Base-by-base conservation (phyloP, 1,139 yeast genomes). In the Debaryomycetaceae sp. region DNA sequence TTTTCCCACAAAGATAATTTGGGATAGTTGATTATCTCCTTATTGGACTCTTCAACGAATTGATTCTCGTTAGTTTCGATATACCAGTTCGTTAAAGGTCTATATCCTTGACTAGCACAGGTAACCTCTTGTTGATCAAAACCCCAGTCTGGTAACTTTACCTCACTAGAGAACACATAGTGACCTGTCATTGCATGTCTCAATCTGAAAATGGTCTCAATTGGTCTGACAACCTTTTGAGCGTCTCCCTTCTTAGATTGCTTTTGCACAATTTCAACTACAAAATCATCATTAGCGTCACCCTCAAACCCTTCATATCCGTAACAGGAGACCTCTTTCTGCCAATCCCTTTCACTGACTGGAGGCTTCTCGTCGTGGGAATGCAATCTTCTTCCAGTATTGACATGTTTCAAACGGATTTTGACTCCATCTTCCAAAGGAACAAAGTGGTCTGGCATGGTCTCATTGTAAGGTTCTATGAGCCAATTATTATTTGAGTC, bases 311-410 rank as follows among this genome's bases (percentile, higher is more conserved):
- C 97, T 42, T 85, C 88, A 60, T 68, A 87, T 17, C 99, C 99
- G 62, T 95, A 95, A 63, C 89, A 83, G 14, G 96, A 82, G 24
- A 82, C 96, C 71, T 95, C 99, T 67, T 88, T 88, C 70, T 90
- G 96, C 95, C 97, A 95, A 60, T 93, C 99, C 55, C 85, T 84
- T 62, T 85, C 91, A 50, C 91, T 77, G 24, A 91, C 96, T 17
- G 97, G 96, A 24, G 98, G 91, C 62, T 95, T 85, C 62, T 88
- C 87, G 64, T 93, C 98, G 63, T 95, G 99, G 24, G 98, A 87
- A 66, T 95, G 99, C 60, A 95, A 78, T 70, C 99, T 83, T 62
- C 93, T 83, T 43, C 76, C 75, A 24, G 96, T 81, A 44, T 69
- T 62, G 41, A 72, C 62, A 66, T 95, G 99, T 57, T 70, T 72